Base-by-base conservation (phyloP, 345 rosid species). In the Schrenkiella parvula region DNA sequence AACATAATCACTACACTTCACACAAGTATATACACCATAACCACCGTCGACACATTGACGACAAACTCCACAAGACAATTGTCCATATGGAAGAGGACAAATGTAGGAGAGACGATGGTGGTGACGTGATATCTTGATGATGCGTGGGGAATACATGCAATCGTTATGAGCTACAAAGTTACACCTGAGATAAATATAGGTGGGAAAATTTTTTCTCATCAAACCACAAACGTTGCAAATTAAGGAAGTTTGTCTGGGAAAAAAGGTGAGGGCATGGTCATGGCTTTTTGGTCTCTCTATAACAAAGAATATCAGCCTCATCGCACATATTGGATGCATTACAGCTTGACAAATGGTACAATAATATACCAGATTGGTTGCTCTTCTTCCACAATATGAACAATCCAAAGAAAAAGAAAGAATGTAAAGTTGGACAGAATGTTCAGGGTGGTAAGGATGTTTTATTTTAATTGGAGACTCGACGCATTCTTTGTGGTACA, bases 91-190 rank as follows among this genome's bases (percentile, higher is more conserved):
- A n/a, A 68, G 54, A 29, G n/a, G 55, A 29, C 22, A 19, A 12
- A 1, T 5, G 7, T 29, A 31, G 14, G 42, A 41, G n/a, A 55
- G 7, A 8, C 54, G 64, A 42, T 68, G 54, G 3, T 42, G 54
- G 54, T 68, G 72, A 1, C 72, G 43, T 8, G 53, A 67, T 53
- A 67, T 67, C 18, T 34, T 67, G 18, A 67, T 67, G 8, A 41
- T 13, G 5, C 14, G 2, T 55, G 64, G 72, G 0, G 31, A 41
- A 32, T 54, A 0, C 38, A 28, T 31, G 42, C 72, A 68, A 26
- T 44, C 15, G 1, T 1, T 14, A 14, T 68, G 72, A 18, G 21
- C 31, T 1, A 68, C 41, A 55, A 68, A 53, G n/a, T 66, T 50
- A 59, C 59, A 66, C 35, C 4, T 35, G 15, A 22, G 0, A 66